Base-by-base conservation (phyloP, 2,329 filamentous ascomycete species). In the Grosmannia penicillata region DNA sequence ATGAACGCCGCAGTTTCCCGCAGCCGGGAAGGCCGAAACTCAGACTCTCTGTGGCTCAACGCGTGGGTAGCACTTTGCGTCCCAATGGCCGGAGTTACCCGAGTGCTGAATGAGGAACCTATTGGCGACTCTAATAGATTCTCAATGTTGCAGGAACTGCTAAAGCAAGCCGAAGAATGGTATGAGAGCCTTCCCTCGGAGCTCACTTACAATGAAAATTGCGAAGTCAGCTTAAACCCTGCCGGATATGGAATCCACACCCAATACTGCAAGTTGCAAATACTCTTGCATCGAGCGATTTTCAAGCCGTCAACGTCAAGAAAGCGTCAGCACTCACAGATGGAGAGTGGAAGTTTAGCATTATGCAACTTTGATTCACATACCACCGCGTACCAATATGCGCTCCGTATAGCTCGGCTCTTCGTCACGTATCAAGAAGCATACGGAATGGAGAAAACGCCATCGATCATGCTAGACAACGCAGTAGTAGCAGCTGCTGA, bases 381-480 rank as follows among this genome's bases (percentile, higher is more conserved):
- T 11, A 9, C 17, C 9, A 19, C 22, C 17, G 30, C 30, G 15
- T 42, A 42, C 21, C 40, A 33, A 6, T 42, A 33, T 14, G 40
- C 32, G 6, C 24, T 39, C 8, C 40, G 40, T 15, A 38, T 39
- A 7, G 40, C 40, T 1, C 40, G 40, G 6, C 21, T 42, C n/a
- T 36, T 42, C 2, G 40, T 42, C 8, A 42, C 40, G 4, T 42
- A 42, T 14, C 36, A 36, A 15, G 36, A 42, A 25, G 36, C 40
- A 3, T 42, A 38, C 33, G 40, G 40, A 17, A 27, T 42, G n/a
- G 40, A 42, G 19, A 30, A 42, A 22, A 38, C 39, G 5, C 40
- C 40, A 6, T 42, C 40, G 5, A 42, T 42, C 28, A 38, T 42
- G 40, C 37, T 42, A 4, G 40, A 42, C 17, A 42, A 42, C n/a